Conservation (phyloP, 2,329 filamentous ascomycete genomes). For the Apiospora sp. region DNA sequence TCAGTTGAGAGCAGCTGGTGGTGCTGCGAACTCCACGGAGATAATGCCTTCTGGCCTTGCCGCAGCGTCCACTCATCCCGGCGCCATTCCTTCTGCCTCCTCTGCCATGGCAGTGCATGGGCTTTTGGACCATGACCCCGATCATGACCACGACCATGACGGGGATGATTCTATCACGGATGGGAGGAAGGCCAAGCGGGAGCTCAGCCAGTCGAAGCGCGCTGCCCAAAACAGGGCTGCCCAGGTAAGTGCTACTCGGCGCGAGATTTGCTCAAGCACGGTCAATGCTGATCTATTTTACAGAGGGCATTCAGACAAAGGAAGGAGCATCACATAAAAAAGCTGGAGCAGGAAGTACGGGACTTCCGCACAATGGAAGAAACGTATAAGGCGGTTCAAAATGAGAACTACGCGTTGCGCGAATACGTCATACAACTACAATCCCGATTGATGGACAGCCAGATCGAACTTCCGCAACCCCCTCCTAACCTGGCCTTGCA, state of each 20-base stretch:
- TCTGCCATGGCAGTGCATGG: constrained; percentile 42
- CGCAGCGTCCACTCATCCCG: constrained; percentile 40
- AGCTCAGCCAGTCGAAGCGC: constrained; percentile 93
- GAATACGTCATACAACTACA: constrained; percentile 95
- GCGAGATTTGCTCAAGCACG: not conserved
- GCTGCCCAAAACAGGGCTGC: constrained; percentile 96
- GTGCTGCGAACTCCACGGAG: constrained; percentile 36
- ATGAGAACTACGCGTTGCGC: constrained; percentile 88
- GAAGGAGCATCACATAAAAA: constrained; percentile 98
- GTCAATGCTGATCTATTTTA: constrained; percentile 28
- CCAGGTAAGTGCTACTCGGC: constrained; percentile 69
- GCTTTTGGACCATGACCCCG: constrained; percentile 42
- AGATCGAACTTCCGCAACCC: constrained; percentile 84
- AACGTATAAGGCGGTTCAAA: constrained; percentile 80
- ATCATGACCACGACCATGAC: constrained; percentile 42
- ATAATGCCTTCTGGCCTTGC: constrained; percentile 43
- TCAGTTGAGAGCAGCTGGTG: constrained; percentile 37
- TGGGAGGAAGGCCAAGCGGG: constrained; percentile 82
- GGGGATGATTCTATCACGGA: constrained; percentile 50
- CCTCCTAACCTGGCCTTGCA: constrained; percentile 80
- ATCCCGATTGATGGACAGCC: constrained; percentile 81
- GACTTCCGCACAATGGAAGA: constrained; percentile 80
- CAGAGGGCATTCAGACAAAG: constrained; percentile 93
- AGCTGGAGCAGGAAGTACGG: constrained; percentile 91
- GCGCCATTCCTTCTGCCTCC: constrained; percentile 37